Evolutionary conservation across 2,329 filamentous ascomycete genomes (phyloP).

Genomic region (Ophiostoma novo-ulmi): DNA sequence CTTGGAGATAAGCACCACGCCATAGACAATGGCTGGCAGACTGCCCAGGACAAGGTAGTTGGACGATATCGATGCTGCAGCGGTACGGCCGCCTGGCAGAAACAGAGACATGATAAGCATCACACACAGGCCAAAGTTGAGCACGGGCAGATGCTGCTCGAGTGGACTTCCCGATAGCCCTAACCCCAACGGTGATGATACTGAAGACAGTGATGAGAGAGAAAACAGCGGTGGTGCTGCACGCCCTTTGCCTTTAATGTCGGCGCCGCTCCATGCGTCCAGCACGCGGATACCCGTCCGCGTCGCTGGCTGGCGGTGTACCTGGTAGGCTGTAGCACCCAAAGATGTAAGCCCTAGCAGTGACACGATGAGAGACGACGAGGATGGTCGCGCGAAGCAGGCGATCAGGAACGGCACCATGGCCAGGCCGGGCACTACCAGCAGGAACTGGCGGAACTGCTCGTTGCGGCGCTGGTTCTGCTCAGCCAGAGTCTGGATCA

Average conservation of each 20-base stretch:
- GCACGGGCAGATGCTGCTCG: conserved; percentile 52
- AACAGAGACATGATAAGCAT: conserved; percentile 45
- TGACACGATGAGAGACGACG: conserved; percentile 39
- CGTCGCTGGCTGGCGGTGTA: conserved; percentile 52
- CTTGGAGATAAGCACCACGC: conserved; percentile 56
- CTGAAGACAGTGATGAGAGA: background rate
- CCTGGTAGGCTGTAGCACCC: conserved; percentile 55
- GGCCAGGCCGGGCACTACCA: conserved; percentile 41
- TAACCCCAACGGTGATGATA: background rate
- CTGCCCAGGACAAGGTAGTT: conserved; percentile 39
- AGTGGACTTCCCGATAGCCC: conserved; percentile 40
- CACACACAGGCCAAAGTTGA: conserved; percentile 55
- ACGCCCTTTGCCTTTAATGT: conserved; percentile 28
- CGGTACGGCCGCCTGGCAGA: conserved; percentile 33
- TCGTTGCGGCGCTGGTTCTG: conserved; percentile 55
- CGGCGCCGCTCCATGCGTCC: conserved; percentile 41
- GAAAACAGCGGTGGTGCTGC: conserved; percentile 1
- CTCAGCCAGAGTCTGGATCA: conserved; percentile 52
- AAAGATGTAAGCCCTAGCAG: conserved; percentile 61
- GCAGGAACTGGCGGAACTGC: conserved; percentile 53
- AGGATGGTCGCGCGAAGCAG: conserved; percentile 32
- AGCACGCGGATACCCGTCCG: conserved; percentile 49
- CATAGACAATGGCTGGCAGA: conserved; percentile 56
- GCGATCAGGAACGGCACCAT: conserved; percentile 34
- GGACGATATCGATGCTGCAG: conserved; percentile 23